Base-by-base conservation (phyloP, 2,329 filamentous ascomycete species). In the Chaetomium olivaceum region DNA sequence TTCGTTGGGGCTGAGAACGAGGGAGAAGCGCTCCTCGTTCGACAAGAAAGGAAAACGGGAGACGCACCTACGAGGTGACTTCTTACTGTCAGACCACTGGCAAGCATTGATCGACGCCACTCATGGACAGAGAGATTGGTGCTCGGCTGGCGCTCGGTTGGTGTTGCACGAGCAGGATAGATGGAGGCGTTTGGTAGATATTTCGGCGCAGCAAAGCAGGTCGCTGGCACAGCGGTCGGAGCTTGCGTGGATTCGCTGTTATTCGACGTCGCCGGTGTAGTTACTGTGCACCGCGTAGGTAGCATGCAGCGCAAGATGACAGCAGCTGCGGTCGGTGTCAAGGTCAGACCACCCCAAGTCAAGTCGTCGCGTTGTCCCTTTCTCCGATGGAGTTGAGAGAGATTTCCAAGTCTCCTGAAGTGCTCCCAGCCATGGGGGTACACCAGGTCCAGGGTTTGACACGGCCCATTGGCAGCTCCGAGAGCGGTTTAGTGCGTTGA, bases 401-500 rank as follows among this genome's bases (percentile, higher is more conserved):
- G 51, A 61, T 63, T 61, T 58, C 61, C 7, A 7, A 4, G 6
- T 48, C 50, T 48, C 43, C 63, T 61, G 52, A 65, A 52, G 19
- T 36, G 58, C 23, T 31, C 6, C 43, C 46, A 8, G 21, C 23
- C 2, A 57, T 19, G 43, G 50, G 33, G 55, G 63, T 33, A 52
- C 27, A 21, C 63, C 33, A 25, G 63, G 66, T 27, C 61, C 61
- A 64, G 65, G 61, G 29, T 36, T 55, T 4, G 61, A 57, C 48
- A 43, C 62, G 57, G 21, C 25, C 23, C 56, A 63, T 63, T 54
- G 63, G 55, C 60, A 61, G 14, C 33, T 43, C 62, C 65, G 23
- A 56, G 54, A 65, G 27, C 36, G 62, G 66, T 29, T 36, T 69
- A 68, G 68, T 48, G 66, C 27, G 19, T 19, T 59, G 59, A 58